phyloP scores from a whole-genome alignment of 768 basidiomycete species.

The Rhizopogon salebrosus region DNA sequence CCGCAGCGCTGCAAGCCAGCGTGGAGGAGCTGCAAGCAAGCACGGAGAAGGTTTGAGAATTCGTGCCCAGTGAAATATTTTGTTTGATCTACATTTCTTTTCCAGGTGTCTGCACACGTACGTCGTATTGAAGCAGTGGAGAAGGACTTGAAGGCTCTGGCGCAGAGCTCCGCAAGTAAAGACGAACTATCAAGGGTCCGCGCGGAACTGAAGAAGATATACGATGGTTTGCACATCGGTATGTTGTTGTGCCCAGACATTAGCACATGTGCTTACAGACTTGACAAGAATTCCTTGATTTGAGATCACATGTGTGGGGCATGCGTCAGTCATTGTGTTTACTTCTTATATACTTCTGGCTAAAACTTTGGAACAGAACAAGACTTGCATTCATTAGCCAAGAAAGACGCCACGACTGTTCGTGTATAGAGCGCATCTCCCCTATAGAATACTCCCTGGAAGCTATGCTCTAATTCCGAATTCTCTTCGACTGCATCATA shows the following conservation, averaged over 20 bases:
- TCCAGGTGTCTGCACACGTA: constrained; percentile 77
- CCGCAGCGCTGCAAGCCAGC: constrained; percentile 80
- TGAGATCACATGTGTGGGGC: constrained; percentile 81
- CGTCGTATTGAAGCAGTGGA: constrained; percentile 83
- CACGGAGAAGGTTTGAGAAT: constrained; percentile 52
- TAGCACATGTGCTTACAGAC: not conserved
- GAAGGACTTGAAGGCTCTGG: constrained; percentile 78
- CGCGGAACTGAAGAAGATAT: constrained; percentile 82
- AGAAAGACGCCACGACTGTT: constrained; percentile 59
- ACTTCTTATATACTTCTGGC: not conserved
- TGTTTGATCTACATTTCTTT: not conserved
- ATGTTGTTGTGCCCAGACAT: constrained; percentile 16
- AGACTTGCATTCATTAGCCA: constrained; percentile 69
- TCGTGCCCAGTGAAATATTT: not conserved
- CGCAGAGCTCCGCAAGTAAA: constrained; percentile 61
- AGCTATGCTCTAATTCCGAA: not conserved
- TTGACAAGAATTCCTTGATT: constrained; percentile 66
- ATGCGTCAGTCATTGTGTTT: constrained; percentile 56
- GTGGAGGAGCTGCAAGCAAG: constrained; percentile 82
- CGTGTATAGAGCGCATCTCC: constrained; percentile 36
- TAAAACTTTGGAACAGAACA: constrained; percentile 47
- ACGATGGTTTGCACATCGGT: constrained; percentile 81
- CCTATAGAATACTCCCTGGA: not conserved
- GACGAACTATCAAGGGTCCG: constrained; percentile 76
- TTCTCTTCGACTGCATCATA: no score